Evolutionary conservation across 495 filamentous ascomycete genomes (phyloP), one percentile per base, ranked within the genome.

Genomic region (Hypoxylon lienhwacheense): DNA sequence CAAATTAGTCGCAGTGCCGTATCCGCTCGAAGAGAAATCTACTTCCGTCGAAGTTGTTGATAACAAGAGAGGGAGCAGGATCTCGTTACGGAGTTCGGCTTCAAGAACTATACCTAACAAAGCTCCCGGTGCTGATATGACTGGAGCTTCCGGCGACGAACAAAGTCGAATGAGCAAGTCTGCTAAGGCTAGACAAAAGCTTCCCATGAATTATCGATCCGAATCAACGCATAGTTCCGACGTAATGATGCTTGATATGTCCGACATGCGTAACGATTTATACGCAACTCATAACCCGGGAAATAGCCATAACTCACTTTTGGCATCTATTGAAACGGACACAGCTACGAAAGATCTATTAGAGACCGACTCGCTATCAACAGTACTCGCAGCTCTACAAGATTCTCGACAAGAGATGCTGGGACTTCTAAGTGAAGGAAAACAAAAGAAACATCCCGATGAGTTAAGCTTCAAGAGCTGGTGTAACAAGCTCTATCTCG

Each of bases 401-500:
- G 62, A 65, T 32, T 21, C 15, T 5, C 52, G 49, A 8, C 25
- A 36, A 15, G 36, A 63, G 3, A 19, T 60, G 16, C n/a, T 65
- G 4, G 47, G 45, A 5, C 29, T 26, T 7, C 32, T 59, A 11
- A 19, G 25, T 4, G 43, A 65, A 28, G 59, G 53, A 26, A 63
- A 32, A 28, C 51, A 60, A 5, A 67, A 54, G 33, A 65, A 65
- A 29, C 58, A 54, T 17, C 49, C 63, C 0, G 33, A 65, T 39
- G 41, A 59, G 6, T 33, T 63, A 16, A 58, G 17, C 21, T 19
- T 37, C 16, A 65, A 59, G 25, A 47, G 16, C 7, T 65, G 62
- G 65, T 59, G 24, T 6, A 50, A 19, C 0, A 61, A 58, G 11
- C 12, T 76, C 7, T 73, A 56, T 37, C 51, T 64, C 36, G 63